Percentiles rank a stretch among this genome's conserved stretches.
Evolutionary conservation across 1,284 basidiomycete genomes (phyloP).

Genomic region (Salmacisia buchloeana): DNA sequence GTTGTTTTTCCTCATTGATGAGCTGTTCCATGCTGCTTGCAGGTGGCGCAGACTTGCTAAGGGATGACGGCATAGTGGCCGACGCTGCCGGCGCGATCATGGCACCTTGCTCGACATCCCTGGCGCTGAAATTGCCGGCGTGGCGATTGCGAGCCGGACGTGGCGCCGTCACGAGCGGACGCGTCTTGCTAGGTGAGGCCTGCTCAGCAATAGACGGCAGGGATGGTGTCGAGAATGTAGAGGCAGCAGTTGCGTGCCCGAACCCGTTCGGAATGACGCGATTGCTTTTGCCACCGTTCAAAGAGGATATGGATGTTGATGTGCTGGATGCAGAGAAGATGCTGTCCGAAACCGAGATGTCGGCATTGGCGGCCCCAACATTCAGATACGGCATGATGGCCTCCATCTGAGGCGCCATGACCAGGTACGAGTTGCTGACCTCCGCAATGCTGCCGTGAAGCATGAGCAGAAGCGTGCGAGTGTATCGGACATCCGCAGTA

Average conservation of each 20-base stretch:
- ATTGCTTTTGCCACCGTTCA: neutral
- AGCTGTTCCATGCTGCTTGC: constrained; percentile 19
- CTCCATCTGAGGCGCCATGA: constrained; percentile 68
- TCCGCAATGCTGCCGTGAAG: constrained; percentile 87
- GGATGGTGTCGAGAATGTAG: constrained; percentile 14
- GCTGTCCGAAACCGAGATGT: constrained; percentile 17
- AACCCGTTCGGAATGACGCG: neutral
- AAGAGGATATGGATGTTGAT: constrained; percentile 1
- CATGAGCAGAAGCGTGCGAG: constrained; percentile 78
- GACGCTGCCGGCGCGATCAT: constrained; percentile 23
- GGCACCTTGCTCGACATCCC: constrained; percentile 38
- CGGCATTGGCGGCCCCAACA: constrained; percentile 12
- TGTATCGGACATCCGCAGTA: constrained; percentile 77
- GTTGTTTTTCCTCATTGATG: neutral
- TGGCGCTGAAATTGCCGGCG: constrained; percentile 42
- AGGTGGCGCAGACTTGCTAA: constrained; percentile 15
- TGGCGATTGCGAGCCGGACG: constrained; percentile 27
- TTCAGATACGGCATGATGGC: constrained; percentile 55
- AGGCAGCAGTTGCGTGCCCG: neutral
- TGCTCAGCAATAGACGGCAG: constrained; percentile 43
- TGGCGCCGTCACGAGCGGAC: constrained; percentile 15
- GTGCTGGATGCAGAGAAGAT: constrained; percentile 17
- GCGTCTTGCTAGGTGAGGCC: constrained; percentile 20
- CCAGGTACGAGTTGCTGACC: constrained; percentile 76
- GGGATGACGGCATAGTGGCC: neutral